Conservation (phyloP, 441 rosid genomes). For the Rhodomyrtus psidioides region DNA sequence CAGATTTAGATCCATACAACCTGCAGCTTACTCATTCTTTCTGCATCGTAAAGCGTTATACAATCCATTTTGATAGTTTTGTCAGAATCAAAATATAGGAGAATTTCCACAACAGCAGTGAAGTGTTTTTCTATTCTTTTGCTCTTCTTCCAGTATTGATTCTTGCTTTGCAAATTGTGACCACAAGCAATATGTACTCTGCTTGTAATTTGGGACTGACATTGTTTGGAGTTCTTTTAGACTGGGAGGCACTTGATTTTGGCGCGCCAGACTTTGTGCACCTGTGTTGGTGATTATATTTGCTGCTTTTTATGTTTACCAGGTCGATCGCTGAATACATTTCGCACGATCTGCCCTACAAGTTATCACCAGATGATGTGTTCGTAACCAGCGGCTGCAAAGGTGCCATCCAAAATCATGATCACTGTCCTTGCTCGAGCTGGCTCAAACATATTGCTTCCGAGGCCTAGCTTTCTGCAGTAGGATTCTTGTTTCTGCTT, state of each 20-base stretch:
- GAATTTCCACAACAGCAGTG: too few relatives aligned
- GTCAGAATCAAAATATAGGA: too few relatives aligned
- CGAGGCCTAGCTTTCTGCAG: constrained; percentile 45
- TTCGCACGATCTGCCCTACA: constrained; percentile 30
- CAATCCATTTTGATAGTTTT: too few relatives aligned
- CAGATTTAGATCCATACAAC: too few relatives aligned
- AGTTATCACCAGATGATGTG: constrained; percentile 40
- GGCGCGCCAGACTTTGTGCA: background rate
- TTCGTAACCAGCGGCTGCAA: constrained; percentile 42
- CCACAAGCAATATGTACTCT: background rate
- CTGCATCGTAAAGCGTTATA: too few relatives aligned
- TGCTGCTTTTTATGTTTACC: background rate
- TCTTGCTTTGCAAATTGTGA: background rate
- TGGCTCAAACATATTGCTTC: constrained; percentile 49
- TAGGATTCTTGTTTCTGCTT: constrained; percentile 34
- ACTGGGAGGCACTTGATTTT: background rate
- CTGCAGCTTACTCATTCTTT: too few relatives aligned
- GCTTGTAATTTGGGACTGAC: background rate
- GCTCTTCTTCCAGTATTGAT: background rate
- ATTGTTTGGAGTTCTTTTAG: background rate
- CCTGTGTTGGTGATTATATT: background rate
- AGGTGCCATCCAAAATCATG: constrained; percentile 36
- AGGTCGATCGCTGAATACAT: constrained; percentile 46
- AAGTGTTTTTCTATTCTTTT: background rate
- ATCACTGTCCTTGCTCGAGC: constrained; percentile 30